Percentiles rank a stretch among this genome's conserved stretches.
These are phyloP conservation scores for Polygonum aviculare DNA, from an alignment of 148 eudicot genomes.

Conservation along the genomic window DNA sequence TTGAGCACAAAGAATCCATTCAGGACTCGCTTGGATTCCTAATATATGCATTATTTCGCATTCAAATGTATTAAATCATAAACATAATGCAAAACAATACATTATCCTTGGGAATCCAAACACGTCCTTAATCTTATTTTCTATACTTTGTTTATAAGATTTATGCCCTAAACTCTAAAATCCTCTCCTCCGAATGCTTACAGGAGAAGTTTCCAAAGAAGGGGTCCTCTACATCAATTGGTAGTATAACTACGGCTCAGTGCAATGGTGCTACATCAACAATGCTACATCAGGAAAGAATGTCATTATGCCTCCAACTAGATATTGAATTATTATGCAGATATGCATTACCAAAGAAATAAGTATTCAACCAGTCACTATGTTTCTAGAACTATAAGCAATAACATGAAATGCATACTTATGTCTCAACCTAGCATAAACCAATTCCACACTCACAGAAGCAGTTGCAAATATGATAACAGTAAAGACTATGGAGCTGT, in stretches of 20 bases:
- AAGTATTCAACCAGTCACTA: neutral
- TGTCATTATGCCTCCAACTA: neutral
- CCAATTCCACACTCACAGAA: neutral
- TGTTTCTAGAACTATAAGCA: neutral
- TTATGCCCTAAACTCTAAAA: neutral
- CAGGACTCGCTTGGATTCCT: too few species aligned
- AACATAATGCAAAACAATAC: too few species aligned
- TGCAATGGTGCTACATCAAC: neutral
- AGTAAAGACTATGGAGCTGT: neutral
- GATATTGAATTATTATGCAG: neutral
- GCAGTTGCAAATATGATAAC: neutral
- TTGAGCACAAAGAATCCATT: neutral
- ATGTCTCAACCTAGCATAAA: neutral
- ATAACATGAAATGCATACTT: neutral
- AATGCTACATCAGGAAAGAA: neutral
- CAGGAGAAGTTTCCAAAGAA: neutral
- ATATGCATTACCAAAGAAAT: neutral
- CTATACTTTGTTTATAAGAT: neutral
- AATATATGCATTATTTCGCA: too few species aligned
- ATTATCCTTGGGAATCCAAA: too few species aligned
- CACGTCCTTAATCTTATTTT: neutral
- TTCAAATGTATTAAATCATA: too few species aligned
- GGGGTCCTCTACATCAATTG: neutral
- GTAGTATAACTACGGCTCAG: neutral
- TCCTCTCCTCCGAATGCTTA: neutral